A percentile compares a stretch with the other conserved stretches of the same genome.
phyloP scores from a whole-genome alignment of 1,284 basidiomycete genomes.

The Tranzscheliella williamsii region DNA sequence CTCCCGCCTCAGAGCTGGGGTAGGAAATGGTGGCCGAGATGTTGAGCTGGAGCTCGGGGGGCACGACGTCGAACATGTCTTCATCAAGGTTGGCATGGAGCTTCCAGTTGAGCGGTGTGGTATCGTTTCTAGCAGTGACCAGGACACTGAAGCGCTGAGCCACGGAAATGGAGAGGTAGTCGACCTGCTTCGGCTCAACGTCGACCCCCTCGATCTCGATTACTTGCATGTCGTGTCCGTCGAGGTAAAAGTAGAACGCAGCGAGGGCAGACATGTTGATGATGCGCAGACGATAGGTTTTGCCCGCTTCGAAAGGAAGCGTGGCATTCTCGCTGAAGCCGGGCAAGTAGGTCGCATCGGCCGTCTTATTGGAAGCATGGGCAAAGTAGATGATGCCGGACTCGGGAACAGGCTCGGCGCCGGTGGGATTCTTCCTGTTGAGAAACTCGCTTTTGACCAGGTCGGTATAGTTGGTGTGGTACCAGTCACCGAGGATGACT shows the following conservation, averaged over 20 bases:
- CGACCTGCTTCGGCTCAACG: conserved; percentile 23
- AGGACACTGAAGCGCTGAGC: conserved; percentile 51
- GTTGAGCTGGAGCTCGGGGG: conserved; percentile 50
- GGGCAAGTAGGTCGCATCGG: conserved; percentile 35
- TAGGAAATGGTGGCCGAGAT: conserved; percentile 51
- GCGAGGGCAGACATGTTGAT: conserved; percentile 64
- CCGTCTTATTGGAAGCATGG: conserved; percentile 65
- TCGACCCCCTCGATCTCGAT: conserved; percentile 51
- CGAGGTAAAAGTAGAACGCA: conserved; percentile 43
- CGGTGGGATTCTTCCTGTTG: conserved; percentile 64
- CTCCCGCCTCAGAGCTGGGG: conserved; percentile 13
- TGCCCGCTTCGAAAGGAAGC: conserved; percentile 65
- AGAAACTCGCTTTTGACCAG: conserved; percentile 67
- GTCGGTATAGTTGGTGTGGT: conserved; percentile 47
- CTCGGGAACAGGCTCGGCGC: conserved; percentile 62
- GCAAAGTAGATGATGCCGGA: conserved; percentile 82
- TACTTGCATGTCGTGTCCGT: conserved; percentile 38
- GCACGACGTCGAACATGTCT: conserved; percentile 63
- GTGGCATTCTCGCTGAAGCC: conserved; percentile 77
- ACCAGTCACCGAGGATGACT: conserved; percentile 79
- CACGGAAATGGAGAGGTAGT: conserved; percentile 32
- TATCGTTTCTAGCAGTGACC: conserved; percentile 73
- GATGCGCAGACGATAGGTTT: conserved; percentile 67
- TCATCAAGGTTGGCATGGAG: conserved; percentile 86
- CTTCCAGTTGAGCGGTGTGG: conserved; percentile 74